Conservation (phyloP, 2,329 filamentous ascomycete genomes). For the Apiospora arundinis region DNA sequence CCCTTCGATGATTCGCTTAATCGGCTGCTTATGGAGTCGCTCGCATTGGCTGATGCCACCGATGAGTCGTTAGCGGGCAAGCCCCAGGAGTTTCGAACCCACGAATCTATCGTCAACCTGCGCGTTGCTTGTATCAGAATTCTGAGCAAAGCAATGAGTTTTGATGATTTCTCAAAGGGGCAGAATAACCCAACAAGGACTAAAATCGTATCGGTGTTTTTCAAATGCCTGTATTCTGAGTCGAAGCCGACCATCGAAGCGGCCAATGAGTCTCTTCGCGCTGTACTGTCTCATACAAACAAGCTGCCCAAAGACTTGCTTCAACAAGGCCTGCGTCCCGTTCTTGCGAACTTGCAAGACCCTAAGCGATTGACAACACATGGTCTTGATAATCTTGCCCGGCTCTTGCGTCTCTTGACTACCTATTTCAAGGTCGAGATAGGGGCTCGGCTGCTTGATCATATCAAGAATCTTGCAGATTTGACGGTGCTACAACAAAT, state of each 20-base stretch:
- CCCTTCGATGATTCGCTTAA: constrained; percentile 92
- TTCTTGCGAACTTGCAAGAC: constrained; percentile 96
- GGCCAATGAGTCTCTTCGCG: constrained; percentile 87
- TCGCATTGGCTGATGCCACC: constrained; percentile 91
- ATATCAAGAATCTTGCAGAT: constrained; percentile 90
- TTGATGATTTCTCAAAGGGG: constrained; percentile 86
- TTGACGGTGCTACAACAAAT: constrained; percentile 81
- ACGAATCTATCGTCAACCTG: constrained; percentile 89
- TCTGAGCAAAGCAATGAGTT: constrained; percentile 89
- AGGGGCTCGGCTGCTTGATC: constrained; percentile 88
- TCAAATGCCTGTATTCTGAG: constrained; percentile 95
- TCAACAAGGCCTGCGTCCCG: constrained; percentile 90
- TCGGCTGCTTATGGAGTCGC: constrained; percentile 87
- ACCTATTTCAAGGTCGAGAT: constrained; percentile 99
- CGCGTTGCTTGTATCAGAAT: constrained; percentile 93
- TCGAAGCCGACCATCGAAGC: constrained; percentile 92
- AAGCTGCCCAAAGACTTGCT: constrained; percentile 95
- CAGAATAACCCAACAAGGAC: constrained; percentile 69
- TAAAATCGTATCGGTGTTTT: constrained; percentile 92
- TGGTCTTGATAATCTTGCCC: constrained; percentile 88
- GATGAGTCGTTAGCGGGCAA: constrained; percentile 94
- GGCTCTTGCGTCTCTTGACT: constrained; percentile 87
- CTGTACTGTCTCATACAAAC: constrained; percentile 84
- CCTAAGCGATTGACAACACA: constrained; percentile 88
- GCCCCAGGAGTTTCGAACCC: constrained; percentile 91